These are phyloP conservation scores for Volutella citrinella DNA, from an alignment of 2,329 filamentous ascomycete species.

Conservation along the genomic window DNA sequence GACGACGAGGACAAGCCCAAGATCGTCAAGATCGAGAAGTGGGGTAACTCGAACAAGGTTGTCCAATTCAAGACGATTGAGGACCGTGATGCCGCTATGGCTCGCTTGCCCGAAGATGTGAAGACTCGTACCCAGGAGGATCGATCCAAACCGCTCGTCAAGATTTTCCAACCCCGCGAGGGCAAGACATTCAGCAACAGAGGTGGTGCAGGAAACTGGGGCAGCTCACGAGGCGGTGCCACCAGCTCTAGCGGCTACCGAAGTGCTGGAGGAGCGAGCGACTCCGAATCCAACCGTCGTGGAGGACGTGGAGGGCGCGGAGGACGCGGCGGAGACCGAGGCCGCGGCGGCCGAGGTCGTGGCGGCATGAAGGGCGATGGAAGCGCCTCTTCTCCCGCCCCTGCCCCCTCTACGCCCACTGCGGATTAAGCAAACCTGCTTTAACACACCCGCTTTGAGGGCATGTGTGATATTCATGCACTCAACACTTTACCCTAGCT, in stretches of 20 bases:
- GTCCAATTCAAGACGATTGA: slow-evolving; percentile 78
- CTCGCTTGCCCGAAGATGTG: slow-evolving; percentile 69
- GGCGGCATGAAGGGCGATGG: slow-evolving; percentile 60
- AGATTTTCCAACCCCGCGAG: slow-evolving; percentile 73
- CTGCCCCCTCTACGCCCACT: slow-evolving; percentile 48
- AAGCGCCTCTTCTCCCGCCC: slow-evolving; percentile 51
- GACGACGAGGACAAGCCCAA: slow-evolving; percentile 78
- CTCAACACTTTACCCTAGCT: slow-evolving; percentile 14
- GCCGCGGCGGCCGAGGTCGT: slow-evolving; percentile 53
- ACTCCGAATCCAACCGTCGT: slow-evolving; percentile 57
- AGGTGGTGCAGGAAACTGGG: slow-evolving; percentile 66
- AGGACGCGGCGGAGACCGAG: slow-evolving; percentile 57
- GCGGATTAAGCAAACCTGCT: slow-evolving; percentile 28
- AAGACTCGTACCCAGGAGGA: slow-evolving; percentile 72
- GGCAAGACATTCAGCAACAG: slow-evolving; percentile 54
- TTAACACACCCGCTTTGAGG: slow-evolving; percentile 14
- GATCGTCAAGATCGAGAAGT: slow-evolving; percentile 76
- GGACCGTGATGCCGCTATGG: slow-evolving; percentile 77
- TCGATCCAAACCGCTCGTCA: slow-evolving; percentile 75
- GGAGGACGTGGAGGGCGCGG: slow-evolving; percentile 55
- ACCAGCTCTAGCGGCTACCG: slow-evolving; percentile 71
- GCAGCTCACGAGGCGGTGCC: slow-evolving; percentile 61
- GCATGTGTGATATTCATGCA: slow-evolving; percentile 12
- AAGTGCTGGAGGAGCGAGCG: slow-evolving; percentile 75
- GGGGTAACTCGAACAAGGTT: slow-evolving; percentile 76